Evolutionary conservation across 176 grass and related monocot genomes (phyloP), one percentile per base, ranked within the genome.

Genomic region (Oryza punctata): DNA sequence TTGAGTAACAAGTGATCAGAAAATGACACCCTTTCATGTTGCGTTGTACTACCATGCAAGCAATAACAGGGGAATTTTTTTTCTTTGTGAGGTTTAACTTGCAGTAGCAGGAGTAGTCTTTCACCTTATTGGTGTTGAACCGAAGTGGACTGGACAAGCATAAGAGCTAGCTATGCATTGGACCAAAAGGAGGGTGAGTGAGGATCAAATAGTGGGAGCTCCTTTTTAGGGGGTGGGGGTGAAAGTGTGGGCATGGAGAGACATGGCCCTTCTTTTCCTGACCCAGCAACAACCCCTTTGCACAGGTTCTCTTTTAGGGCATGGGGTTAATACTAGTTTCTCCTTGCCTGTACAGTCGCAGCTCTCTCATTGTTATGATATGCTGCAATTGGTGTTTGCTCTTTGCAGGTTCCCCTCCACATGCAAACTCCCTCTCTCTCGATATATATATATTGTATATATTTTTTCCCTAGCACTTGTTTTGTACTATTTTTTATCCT

Each of bases 191-290:
- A 59, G 21, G 18, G 70, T 59, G 78, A 73, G 54, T 57, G 52
- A 57, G 52, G 78, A 81, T 65, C 69, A 29, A 70, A 76, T 87
- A 94, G 91, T 96, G 93, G 97, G 97, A 94, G 86, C 93, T 91
- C 80, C 93, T 96, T 99, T 99, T 99, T 64, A 92, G 82, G 86
- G 69, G 16, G 79, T 75, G 85, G 59, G 25, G 70, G 68, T 28
- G 76, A 74, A 59, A 66, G 38, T 65, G 83, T 73, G 77, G 86
- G 86, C 82, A 75, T 80, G 77, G 83, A 37, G 76, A 87, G 83
- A 71, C 57, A 77, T 69, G 71, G n/a, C 82, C 23, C 63, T 59
- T 76, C 82, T 84, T 82, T 86, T 81, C 67, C 84, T 82, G 64
- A 47, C 19, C 18, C 63, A 65, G 10, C 71, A 72, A 73, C 84